Evolutionary conservation across 2,329 filamentous ascomycete species (phyloP), one percentile per base, ranked within the genome.

Genomic region (Stachybotrys elegans): DNA sequence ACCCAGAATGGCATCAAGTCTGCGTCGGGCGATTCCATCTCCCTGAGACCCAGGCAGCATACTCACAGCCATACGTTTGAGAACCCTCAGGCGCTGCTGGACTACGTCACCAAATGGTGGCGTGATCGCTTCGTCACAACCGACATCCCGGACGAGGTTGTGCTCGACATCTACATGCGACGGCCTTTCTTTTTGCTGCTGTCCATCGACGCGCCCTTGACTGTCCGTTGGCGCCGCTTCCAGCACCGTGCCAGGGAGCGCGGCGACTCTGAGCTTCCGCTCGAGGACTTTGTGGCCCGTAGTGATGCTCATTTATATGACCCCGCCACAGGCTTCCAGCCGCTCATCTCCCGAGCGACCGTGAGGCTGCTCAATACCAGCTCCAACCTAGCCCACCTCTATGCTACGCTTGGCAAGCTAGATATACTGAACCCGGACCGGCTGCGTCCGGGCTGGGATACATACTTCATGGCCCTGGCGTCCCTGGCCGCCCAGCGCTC

Each of bases 381-480:
- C 0, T 74, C 79, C 14, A 84, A 84, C 21, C 68, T 95, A 2
- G 70, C 80, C 9, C 78, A 85, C 52, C 76, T 97, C 6, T 83
- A 89, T 62, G 72, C 76, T 4, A 84, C 86, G 8, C 78, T 98
- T 2, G 75, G 78, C 40, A 77, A 80, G 38, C 76, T 96, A 7
- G 80, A 95, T 61, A 78, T 98, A 21, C 76, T 85, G 2, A 83
- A 93, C 57, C 78, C 84, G 25, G 79, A 86, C 55, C 84, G 93
- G 2, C 75, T 98, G 27, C 82, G 93, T 2, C 93, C 93, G 1
- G 84, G 81, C 40, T 98, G 93, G 93, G 93, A 98, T 66, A 84
- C 87, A 57, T 98, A 98, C 70, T 98, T 98, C 62, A 98, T 98
- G 93, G 82, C 88, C 32, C 75, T 98, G n/a, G 91, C 93, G 5